Evolutionary conservation across 1,284 basidiomycete species (phyloP).

Genomic region (Cryptococcus sp.): DNA sequence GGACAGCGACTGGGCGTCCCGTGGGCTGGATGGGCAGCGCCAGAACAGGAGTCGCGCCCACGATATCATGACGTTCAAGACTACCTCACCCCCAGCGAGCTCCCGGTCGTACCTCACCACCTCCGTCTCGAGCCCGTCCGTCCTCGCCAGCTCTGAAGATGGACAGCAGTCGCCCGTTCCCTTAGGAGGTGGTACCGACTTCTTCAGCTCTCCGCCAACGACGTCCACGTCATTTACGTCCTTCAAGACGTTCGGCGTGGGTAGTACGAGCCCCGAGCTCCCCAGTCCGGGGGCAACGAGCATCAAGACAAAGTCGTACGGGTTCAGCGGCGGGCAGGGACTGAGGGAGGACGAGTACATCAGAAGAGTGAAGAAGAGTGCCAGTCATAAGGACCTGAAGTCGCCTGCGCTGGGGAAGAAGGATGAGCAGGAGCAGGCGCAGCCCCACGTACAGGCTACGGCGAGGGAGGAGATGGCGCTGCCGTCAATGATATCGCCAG

Average conservation of each 20-base stretch:
- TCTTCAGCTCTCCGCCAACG: slow-evolving; percentile 1
- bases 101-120: slow-evolving; percentile 10
- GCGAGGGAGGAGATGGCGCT: slow-evolving; percentile 8
- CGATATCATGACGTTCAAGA: neutral
- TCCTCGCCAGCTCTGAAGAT: slow-evolving; percentile 6
- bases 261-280: slow-evolving; percentile 7
- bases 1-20: slow-evolving; percentile 1
- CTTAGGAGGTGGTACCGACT: neutral
- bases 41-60: slow-evolving; percentile 1
- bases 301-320: slow-evolving; percentile 34
- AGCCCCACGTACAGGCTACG: neutral
- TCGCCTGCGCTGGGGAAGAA: slow-evolving; percentile 3
- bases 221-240: slow-evolving; percentile 25
- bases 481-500: slow-evolving; percentile 12
- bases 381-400: slow-evolving; percentile 20
- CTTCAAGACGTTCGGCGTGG: slow-evolving; percentile 28
- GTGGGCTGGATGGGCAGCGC: neutral
- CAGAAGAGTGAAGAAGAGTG: slow-evolving; percentile 29
- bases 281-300: slow-evolving; percentile 1
- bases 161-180: neutral
- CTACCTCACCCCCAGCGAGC: slow-evolving; percentile 1
- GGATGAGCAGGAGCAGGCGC: neutral
- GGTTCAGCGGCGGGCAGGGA: slow-evolving; percentile 36
- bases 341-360: slow-evolving; percentile 42
- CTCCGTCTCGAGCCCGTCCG: slow-evolving; percentile 19